phyloP scores from a whole-genome alignment of 345 rosid species.

The Pistacia atlantica region DNA sequence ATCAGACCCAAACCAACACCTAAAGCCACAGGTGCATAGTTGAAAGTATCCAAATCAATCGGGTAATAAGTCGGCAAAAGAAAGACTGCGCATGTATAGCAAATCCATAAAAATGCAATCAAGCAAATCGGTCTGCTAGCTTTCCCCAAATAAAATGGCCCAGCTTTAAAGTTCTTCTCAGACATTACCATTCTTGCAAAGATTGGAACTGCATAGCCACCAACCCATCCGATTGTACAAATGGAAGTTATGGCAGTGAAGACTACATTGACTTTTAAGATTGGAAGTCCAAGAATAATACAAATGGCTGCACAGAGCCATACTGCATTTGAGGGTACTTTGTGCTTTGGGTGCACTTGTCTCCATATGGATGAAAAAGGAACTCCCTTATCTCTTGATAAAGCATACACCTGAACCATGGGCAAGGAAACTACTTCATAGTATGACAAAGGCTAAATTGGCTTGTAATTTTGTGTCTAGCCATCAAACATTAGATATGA shows the following conservation, averaged over 20 bases:
- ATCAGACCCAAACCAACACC: slow-evolving; percentile 41
- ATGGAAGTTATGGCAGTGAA: slow-evolving; percentile 66
- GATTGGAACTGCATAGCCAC: slow-evolving; percentile 62
- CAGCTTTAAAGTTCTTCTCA: slow-evolving; percentile 59
- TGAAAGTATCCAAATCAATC: slow-evolving; percentile 49
- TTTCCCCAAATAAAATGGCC: slow-evolving; percentile 60
- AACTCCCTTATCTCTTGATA: slow-evolving; percentile 60
- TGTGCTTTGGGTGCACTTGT: slow-evolving; percentile 56
- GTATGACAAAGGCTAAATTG: neutral
- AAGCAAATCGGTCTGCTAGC: slow-evolving; percentile 57
- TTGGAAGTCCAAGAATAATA: slow-evolving; percentile 58
- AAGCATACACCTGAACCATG: slow-evolving; percentile 45
- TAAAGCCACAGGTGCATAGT: slow-evolving; percentile 61
- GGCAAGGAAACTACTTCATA: too few species aligned
- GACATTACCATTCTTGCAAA: slow-evolving; percentile 62
- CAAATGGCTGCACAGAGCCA: slow-evolving; percentile 64
- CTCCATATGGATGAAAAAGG: slow-evolving; percentile 60
- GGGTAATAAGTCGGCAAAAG: slow-evolving; percentile 61
- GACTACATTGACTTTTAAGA: slow-evolving; percentile 51
- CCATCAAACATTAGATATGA: neutral
- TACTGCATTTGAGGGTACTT: slow-evolving; percentile 66
- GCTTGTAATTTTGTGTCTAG: too few species aligned
- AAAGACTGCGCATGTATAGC: slow-evolving; percentile 60
- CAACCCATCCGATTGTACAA: slow-evolving; percentile 72
- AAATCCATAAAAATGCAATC: slow-evolving; percentile 63